Evolutionary conservation across 208 protist genomes (phyloP), one percentile per base, ranked within the genome.

Genomic region (Angomonas ambiguus): DNA sequence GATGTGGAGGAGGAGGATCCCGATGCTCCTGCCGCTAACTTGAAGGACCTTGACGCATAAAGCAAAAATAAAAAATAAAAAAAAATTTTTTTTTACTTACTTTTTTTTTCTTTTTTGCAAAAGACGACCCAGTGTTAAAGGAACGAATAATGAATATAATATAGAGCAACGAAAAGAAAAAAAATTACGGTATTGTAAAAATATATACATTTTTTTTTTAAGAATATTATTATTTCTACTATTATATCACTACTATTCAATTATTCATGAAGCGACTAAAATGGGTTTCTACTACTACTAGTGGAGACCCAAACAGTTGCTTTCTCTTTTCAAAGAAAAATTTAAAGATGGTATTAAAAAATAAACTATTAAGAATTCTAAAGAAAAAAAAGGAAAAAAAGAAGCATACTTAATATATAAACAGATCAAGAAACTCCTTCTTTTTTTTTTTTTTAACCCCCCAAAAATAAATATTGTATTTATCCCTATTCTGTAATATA

Each of bases 1-100:
- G 84, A 88, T 30, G 77, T 82, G 25, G 62, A 69, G 48, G 77
- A 34, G 25, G 62, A 69, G 48, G 77, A 34, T 24, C 59, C 71
- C 4, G 67, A 65, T 1, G 81, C 83, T 25, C 71, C 68, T 25
- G 74, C 76, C 35, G 62, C 60, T 38, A 51, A 61, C 27, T 57
- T n/a, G 33, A 71, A 83, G 53, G 73, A 41, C 33, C 53, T 51
- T 34, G 63, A 48, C 45, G 67, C 53, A 33, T 67, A 59, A 42
- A 24, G 18, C 22, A 1, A 11, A 11, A 51, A 45, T 30, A 42
- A 45, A 8, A 8, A 24, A 8, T n/a, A 27, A 45, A 24, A 11
- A 61, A 16, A 6, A 22, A 27, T 42, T 42, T 42, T 3, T 61
- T 42, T 30, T 61, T 34, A n/a, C 38, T 61, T 34, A 45, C 4